Evolutionary conservation across 75 land plant genomes (phyloP), one percentile per base, ranked within the genome.

Genomic region (Picea glauca): DNA sequence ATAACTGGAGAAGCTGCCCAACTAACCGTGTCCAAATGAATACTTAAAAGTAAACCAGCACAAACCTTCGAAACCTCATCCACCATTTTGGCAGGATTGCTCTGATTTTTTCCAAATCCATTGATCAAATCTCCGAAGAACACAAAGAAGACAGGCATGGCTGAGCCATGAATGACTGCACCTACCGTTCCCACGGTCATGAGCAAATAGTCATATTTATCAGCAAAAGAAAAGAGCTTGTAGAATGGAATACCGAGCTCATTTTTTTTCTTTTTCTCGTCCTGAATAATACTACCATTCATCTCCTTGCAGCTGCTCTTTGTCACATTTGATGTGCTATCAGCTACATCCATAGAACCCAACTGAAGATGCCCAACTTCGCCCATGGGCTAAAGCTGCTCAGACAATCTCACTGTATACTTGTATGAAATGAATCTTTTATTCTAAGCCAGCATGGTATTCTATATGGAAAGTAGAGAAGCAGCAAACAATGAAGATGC

Each of bases 111-210:
- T 2, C 98, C 98, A 66, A 95, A 93, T 31, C 98, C 92, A 78
- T 95, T 95, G 58, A 95, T 88, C 81, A 95, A 85, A 56, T 91
- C 81, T 13, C 96, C 96, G 75, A 95, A 93, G 58, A 95, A 80
- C 12, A 91, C 75, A 79, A 95, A 95, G 85, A 95, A 95, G 18
- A 88, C 87, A 26, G 98, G 98, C 90, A 95, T 90, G 63, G 98
- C 87, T 17, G 90, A 82, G 72, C 98, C 98, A 74, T 95, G 98
- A 14, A 92, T 68, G 20, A 90, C 67, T 15, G 96, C 98, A 0
- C 98, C 98, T 2, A 93, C 6, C 75, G 84, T 87, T 3, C 98
- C 98, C 32, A 78, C 64, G 11, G 74, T 14, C 96, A 95, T 95
- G 5, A 95, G 81, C 5, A 88, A 12, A 17, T 26, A 83, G 76